Evolutionary conservation across 768 basidiomycete genomes (phyloP).

Genomic region (Rhodotorula taiwanensis): DNA sequence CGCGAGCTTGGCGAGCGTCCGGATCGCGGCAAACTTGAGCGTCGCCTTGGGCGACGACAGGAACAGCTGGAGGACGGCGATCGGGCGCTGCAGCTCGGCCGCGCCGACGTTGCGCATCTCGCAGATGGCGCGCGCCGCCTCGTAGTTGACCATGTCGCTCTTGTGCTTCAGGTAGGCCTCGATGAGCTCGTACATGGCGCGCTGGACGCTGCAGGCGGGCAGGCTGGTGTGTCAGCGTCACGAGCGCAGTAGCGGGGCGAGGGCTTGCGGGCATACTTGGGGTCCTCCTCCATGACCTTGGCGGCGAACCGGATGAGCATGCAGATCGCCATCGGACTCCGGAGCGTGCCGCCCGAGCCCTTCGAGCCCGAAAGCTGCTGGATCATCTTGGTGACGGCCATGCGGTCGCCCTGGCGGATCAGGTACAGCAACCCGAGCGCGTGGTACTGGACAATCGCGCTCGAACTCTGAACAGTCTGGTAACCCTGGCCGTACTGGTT

Average conservation of each 20-base stretch:
- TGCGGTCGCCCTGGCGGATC: slow-evolving; percentile 93
- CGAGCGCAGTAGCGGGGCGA: slow-evolving; percentile 23
- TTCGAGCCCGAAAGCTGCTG: slow-evolving; percentile 84
- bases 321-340: slow-evolving; percentile 94
- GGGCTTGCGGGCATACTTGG: no score
- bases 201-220: slow-evolving; percentile 60
- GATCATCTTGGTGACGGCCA: slow-evolving; percentile 99
- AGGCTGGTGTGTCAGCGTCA: neutral
- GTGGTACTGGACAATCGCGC: slow-evolving; percentile 94
- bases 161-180: slow-evolving; percentile 96
- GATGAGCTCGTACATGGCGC: slow-evolving; percentile 83
- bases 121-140: slow-evolving; percentile 94
- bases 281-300: slow-evolving; percentile 98
- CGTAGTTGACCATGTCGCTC: slow-evolving; percentile 99
- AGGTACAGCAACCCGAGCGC: slow-evolving; percentile 86
- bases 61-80: slow-evolving; percentile 90
- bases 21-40: slow-evolving; percentile 93
- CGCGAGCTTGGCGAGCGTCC: slow-evolving; percentile 83
- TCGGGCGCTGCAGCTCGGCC: slow-evolving; percentile 73
- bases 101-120: slow-evolving; percentile 81
- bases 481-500: slow-evolving; percentile 55
- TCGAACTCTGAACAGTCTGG: slow-evolving; percentile 77
- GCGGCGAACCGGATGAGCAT: slow-evolving; percentile 97
- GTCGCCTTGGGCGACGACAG: slow-evolving; percentile 89
- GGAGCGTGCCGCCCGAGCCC: slow-evolving; percentile 72